Base-by-base conservation (phyloP, 768 basidiomycete genomes). In the Psilocybe tampanensis region DNA sequence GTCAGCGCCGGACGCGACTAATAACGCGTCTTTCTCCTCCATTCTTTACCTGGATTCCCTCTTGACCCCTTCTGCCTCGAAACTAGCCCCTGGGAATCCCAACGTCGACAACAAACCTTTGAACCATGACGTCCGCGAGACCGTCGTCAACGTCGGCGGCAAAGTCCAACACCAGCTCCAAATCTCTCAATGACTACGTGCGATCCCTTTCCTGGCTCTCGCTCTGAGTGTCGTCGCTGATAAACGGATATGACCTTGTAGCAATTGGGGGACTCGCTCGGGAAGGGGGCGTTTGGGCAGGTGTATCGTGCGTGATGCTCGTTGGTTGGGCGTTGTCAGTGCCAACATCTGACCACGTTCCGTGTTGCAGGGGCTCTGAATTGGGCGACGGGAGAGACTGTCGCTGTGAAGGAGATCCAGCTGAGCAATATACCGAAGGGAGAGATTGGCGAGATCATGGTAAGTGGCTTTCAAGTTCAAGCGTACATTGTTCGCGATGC, bases 361-460 rank as follows among this genome's bases (percentile, higher is more conserved):
- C 32, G 21, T 15, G 54, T 42, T 45, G 33, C 62, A 93, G 92
- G 92, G 63, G 92, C 91, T 47, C 76, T 96, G 68, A 95, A 96
- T 66, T 95, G 94, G 89, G 90, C 92, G 15, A 98, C 94, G 22
- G 97, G 97, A 22, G 97, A 98, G 77, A 97, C 96, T 2, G 96
- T 98, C 41, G 97, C 97, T 2, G 90, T 99, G 67, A 99, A 99
- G 80, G 95, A 98, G 73, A 96, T 99, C 63, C 90, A 93, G 70
- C 75, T 99, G 59, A 89, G 87, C 71, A 95, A 93, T 71, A 95
- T 99, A 57, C 92, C 95, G 2, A 92, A 94, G 70, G 84, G 86
- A 54, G 95, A 98, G 70, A 83, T 99, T 36, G 89, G 91, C 18
- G 95, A 98, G 75, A 98, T 99, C 68, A 98, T 98, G 96, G 95